Evolutionary conservation across 2,329 filamentous ascomycete genomes (phyloP).

Genomic region (Aspergillus piperis): DNA sequence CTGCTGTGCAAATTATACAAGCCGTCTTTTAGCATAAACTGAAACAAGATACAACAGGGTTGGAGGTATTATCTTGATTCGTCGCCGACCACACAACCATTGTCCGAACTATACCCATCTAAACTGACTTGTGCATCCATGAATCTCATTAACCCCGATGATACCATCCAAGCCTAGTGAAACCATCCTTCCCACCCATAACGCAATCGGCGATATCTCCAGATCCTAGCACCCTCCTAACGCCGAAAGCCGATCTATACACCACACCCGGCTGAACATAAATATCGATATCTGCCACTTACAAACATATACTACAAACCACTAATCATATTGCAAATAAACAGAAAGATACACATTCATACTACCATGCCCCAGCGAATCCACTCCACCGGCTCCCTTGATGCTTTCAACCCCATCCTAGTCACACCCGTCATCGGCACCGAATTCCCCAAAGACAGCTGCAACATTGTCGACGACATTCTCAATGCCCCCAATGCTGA

Average conservation of each 20-base stretch:
- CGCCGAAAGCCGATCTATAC: background rate
- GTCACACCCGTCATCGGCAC: constrained; percentile 44
- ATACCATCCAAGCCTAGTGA: background rate
- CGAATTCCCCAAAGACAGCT: constrained; percentile 39
- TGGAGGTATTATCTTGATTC: too few relatives aligned
- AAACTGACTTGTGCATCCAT: too few relatives aligned
- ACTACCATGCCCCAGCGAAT: constrained; percentile 1
- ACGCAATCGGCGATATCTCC: background rate
- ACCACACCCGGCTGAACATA: background rate
- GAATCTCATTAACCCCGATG: too few relatives aligned
- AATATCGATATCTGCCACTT: too few relatives aligned
- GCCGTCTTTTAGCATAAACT: too few relatives aligned
- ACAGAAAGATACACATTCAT: background rate
- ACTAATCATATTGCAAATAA: too few relatives aligned
- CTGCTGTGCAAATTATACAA: too few relatives aligned
- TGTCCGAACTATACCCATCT: too few relatives aligned
- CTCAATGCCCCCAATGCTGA: constrained; percentile 64
- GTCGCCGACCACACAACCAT: too few relatives aligned
- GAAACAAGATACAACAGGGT: too few relatives aligned
- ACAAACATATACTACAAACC: too few relatives aligned
- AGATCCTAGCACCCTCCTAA: background rate
- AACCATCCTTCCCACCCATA: background rate
- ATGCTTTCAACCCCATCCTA: constrained; percentile 15
- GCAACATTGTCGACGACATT: constrained; percentile 52
- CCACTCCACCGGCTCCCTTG: constrained; percentile 17